Evolutionary conservation across 2,329 filamentous ascomycete genomes (phyloP), one percentile per base, ranked within the genome.

Genomic region (Colletotrichum chlorophyti): DNA sequence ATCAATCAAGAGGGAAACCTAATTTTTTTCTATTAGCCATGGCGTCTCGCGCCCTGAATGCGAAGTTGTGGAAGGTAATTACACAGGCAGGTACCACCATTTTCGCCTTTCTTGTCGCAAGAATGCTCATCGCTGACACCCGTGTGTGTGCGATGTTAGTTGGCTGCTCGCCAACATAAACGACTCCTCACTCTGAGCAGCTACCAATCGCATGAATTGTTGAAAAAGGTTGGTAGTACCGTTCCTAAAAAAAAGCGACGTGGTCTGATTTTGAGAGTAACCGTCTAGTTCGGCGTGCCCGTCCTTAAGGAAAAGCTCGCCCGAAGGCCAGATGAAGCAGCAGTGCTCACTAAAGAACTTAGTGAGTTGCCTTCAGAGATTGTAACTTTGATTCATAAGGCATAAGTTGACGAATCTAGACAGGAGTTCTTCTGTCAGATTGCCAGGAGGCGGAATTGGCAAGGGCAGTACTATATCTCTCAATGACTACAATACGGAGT

Each of bases 261-360:
- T n/a, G n/a, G n/a, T n/a, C n/a, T n/a, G n/a, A n/a, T n/a, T n/a
- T n/a, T 59, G 0, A 23, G 7, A 11, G 2, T 4, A 10, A 4
- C 5, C 4, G 2, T 23, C 12, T 2, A 75, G 73, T 58, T 62
- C 4, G 65, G 66, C 2, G 57, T 72, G 5, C 54, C 64, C 0
- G 63, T 71, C 2, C 68, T 69, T 6, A 62, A 59, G 5, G 68
- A 66, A 3, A 53, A 48, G 1, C 35, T 69, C 1, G 69, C 64
- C 4, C 29, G 26, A 6, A 68, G 63, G 15, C 42, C 63, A 0
- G 15, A 55, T 5, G 67, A 73, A 38, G 67, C 62, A 1, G 41
- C 38, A 14, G 43, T 59, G 3, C 64, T 67, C 5, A 52, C 66
- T 1, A 47, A 64, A 12, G 53, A 65, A 2, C 53, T 73, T 1